phyloP scores from a whole-genome alignment of 192 early-diverging fungal species.

The Coemansia sp. region DNA sequence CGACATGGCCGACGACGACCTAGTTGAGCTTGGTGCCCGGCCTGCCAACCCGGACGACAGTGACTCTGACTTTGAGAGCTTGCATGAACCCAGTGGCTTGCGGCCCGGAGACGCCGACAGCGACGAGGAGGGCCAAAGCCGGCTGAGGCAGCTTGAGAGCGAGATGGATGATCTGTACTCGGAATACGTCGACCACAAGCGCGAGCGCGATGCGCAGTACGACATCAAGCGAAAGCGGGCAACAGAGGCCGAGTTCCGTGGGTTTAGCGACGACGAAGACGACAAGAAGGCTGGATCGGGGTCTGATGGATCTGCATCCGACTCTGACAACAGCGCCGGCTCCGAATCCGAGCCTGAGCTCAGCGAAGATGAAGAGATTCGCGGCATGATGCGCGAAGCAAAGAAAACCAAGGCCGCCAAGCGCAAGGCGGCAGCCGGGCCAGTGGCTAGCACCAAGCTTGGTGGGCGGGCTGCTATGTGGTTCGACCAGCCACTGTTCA shows the following conservation, averaged over 20 bases:
- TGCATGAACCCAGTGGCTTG: conserved; percentile 21
- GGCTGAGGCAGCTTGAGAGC: conserved; percentile 64
- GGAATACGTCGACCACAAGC: conserved; percentile 67
- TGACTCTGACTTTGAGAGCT: conserved; percentile 23
- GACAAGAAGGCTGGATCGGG: conserved; percentile 13
- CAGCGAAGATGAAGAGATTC: conserved; percentile 50
- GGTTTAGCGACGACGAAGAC: conserved; percentile 54
- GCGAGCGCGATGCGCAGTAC: conserved; percentile 73
- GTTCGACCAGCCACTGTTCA: conserved; percentile 94
- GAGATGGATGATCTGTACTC: conserved; percentile 66
- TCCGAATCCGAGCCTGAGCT: conserved; percentile 35
- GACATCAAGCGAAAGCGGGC: conserved; percentile 68
- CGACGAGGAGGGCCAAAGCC: conserved; percentile 58
- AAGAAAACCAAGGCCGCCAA: conserved; percentile 23
- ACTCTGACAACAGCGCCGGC: conserved; percentile 17
- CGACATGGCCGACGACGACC: conserved; percentile 49
- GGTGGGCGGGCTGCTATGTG: conserved; percentile 87
- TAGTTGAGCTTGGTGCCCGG: conserved; percentile 54
- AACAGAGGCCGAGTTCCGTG: conserved; percentile 67
- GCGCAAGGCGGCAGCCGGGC: conserved; percentile 27
- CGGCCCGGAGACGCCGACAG: conserved; percentile 39
- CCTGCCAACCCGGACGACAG: conserved; percentile 29
- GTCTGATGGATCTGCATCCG: conserved; percentile 12
- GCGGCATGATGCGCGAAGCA: conserved; percentile 40
- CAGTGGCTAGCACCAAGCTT: conserved; percentile 45